phyloP scores from a whole-genome alignment of 164 flowering plant species.

The Santalum album region DNA sequence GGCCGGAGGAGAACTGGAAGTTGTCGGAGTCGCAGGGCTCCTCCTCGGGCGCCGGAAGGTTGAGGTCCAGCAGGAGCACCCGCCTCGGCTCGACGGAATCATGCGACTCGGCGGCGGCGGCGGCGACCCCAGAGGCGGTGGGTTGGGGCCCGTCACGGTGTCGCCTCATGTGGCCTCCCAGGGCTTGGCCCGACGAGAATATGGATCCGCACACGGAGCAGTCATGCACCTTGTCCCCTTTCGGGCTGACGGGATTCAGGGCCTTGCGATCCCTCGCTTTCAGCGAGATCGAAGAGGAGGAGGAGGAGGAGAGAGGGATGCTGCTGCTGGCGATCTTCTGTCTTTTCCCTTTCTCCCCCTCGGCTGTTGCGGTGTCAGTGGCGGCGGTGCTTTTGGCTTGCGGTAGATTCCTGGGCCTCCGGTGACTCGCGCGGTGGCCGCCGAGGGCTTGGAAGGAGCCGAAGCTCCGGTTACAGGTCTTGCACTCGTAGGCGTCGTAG shows the following conservation, averaged over 20 bases:
- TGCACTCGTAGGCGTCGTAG: slow-evolving; percentile 42
- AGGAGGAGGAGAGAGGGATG: no score
- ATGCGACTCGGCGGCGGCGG: background rate
- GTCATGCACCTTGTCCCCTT: slow-evolving; percentile 31
- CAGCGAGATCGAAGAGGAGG: no score
- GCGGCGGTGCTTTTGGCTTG: slow-evolving; percentile 12
- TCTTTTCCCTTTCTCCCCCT: background rate
- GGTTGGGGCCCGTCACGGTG: slow-evolving; percentile 22
- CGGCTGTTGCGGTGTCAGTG: background rate
- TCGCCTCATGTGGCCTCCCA: slow-evolving; percentile 68
- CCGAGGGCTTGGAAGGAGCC: slow-evolving; percentile 63
- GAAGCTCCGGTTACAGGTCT: slow-evolving; percentile 46
- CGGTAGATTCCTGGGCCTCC: slow-evolving; percentile 23
- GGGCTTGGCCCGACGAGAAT: slow-evolving; percentile 55
- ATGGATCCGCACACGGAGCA: slow-evolving; percentile 54
- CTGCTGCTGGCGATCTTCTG: slow-evolving; percentile 11
- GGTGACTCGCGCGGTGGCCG: slow-evolving; percentile 69
- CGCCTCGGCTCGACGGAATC: slow-evolving; percentile 18
- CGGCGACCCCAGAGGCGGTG: background rate
- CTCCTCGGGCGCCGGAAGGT: slow-evolving; percentile 75
- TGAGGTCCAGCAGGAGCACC: slow-evolving; percentile 56
- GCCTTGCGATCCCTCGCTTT: no score
- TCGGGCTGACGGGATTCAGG: no score
- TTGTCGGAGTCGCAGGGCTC: slow-evolving; percentile 26
- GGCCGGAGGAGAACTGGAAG: slow-evolving; percentile 27